Base-by-base conservation (phyloP, 164 flowering plant genomes). In the Buxus sempervirens region DNA sequence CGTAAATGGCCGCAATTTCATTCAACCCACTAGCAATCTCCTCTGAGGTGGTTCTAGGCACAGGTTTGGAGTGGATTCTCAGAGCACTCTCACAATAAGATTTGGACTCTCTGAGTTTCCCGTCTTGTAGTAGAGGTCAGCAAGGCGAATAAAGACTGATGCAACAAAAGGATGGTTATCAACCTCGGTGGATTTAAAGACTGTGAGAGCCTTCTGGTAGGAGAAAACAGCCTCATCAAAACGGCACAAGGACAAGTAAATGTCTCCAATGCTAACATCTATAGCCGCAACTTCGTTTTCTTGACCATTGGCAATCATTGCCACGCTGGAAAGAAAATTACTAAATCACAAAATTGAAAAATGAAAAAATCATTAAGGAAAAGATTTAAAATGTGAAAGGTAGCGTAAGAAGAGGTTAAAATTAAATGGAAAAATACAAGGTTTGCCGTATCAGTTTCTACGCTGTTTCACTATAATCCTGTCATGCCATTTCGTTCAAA, bases 101-200 rank as follows among this genome's bases (percentile, higher is more conserved):
- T 65, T 82, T 83, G 27, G 85, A 80, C 53, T 85, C 89, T 64
- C 78, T 72, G 49, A 81, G 72, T 59, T 82, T 82, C 89, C 89
- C 6, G 78, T 75, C 75, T 81, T 84, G 75, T 86, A 76, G 75
- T 84, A 75, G 66, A 86, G 72, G 42, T 81, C 86, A 59, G 86
- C 90, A 65, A 84, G 62, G 14, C 85, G 83, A 12, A 86, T 81
- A 55, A 65, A 84, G 45, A 84, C 86, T 19, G 81, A 82, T 51
- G 83, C 87, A 60, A 81, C 85, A 3, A 78, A 18, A 1, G 86
- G 83, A 65, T 86, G 90, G 26, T 70, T 77, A 60, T 83, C 86
- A 63, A 84, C 89, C 69, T 80, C 80, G 18, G 77, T 58, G 12
- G 81, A 70, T 36, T 79, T 83, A 23, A 80, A 80, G 42, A 70